Evolutionary conservation across 805 yeast species (phyloP), one percentile per base, ranked within the genome.

Genomic region (Danielia oregonensis): DNA sequence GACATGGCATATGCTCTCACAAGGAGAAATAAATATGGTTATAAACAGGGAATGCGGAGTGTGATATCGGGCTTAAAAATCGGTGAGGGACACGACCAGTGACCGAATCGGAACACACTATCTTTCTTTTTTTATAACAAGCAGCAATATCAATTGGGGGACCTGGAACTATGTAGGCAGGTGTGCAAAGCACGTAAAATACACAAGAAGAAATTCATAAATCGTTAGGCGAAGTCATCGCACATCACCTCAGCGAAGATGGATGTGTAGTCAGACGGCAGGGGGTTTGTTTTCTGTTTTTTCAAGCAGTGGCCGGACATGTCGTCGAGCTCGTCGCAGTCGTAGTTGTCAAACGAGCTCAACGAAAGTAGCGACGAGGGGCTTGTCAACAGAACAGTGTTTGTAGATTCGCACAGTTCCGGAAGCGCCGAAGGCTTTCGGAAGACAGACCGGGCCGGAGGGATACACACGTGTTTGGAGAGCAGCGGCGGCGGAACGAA

Each of bases 301-400:
- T 52, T 52, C 23, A 32, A 29, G 19, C 36, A 32, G 18, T 36
- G 29, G 23, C 32, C 40, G 14, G 32, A 29, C 30, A 43, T 37
- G 8, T 37, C 43, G 24, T 35, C 45, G 24, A 31, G 21, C 10
- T 47, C 48, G 32, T 36, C 33, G 29, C 44, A 43, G 28, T 51
- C 55, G 36, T 52, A 51, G 35, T 49, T 41, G 26, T 43, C 51
- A 35, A 48, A 52, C 13, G 63, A 53, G 32, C 54, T 57, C 34
- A 63, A 52, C 32, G 64, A 57, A 29, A 63, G 52, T 15, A 64
- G 52, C 29, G 65, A 59, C 22, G 60, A 52, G 11, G 70, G 68
- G 21, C 64, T 57, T 2, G 68, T 57, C 36, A 59, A 44, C 25
- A 61, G 52, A 27, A 43, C 49, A 17, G 42, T 33, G 19, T 41